Percentiles rank a stretch among this genome's conserved stretches.
phyloP scores from a whole-genome alignment of 1,139 yeast species.

The Suzukiozyma palmioleophila region DNA sequence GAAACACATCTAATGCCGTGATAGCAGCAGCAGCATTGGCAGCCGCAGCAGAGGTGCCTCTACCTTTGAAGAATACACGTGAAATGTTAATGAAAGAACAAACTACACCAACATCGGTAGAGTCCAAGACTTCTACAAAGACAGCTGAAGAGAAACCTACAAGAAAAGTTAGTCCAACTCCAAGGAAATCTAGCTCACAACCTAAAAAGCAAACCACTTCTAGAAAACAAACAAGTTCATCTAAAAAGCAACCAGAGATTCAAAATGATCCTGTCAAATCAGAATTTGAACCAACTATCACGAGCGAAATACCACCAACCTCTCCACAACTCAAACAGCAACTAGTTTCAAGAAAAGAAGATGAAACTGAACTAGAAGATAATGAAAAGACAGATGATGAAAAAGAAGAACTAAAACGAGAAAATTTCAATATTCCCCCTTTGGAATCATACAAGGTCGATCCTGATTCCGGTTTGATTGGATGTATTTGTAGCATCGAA shows the following conservation, averaged over 20 bases:
- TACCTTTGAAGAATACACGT: conserved; percentile 34
- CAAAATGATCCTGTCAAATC: background rate
- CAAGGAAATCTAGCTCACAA: background rate
- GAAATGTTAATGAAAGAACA: background rate
- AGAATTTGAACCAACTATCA: background rate
- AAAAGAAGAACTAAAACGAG: conserved; percentile 3
- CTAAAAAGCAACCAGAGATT: background rate
- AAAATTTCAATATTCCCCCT: conserved; percentile 23
- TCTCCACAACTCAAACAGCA: background rate
- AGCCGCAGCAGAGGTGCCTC: conserved; percentile 64
- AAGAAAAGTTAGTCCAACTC: background rate
- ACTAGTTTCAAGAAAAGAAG: background rate
- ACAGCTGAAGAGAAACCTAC: background rate
- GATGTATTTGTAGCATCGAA: conserved; percentile 83
- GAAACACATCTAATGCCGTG: conserved; percentile 46
- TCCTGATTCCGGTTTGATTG: conserved; percentile 79
- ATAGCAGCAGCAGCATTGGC: conserved; percentile 72
- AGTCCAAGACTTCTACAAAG: background rate
- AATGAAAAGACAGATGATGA: conserved; percentile 4
- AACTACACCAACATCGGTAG: background rate
- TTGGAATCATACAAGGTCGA: conserved; percentile 53
- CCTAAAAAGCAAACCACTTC: background rate
- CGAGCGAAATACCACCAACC: background rate
- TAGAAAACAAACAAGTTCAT: background rate
- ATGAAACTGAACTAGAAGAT: conserved; percentile 5